Conservation (phyloP, 768 basidiomycete species). For the Chalciporus piperatus region DNA sequence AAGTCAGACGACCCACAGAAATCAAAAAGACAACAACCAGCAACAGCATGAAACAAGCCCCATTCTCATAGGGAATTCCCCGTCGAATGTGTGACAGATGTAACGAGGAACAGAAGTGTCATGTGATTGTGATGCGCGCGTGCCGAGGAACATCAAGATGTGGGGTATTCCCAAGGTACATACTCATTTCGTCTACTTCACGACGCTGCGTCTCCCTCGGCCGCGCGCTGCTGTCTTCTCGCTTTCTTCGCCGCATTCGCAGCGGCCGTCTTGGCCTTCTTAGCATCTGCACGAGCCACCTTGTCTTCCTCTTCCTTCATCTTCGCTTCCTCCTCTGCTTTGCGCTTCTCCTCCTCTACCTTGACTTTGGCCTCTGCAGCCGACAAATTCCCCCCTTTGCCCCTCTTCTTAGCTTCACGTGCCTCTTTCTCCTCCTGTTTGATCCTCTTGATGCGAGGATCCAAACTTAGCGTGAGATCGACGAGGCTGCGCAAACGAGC, state of each 20-base stretch:
- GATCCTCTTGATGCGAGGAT: slow-evolving; percentile 96
- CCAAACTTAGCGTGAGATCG: slow-evolving; percentile 76
- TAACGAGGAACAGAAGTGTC: not conserved
- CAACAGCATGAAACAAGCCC: slow-evolving; percentile 2
- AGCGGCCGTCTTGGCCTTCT: slow-evolving; percentile 81
- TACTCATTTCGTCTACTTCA: slow-evolving; percentile 4
- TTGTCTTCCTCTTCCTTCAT: slow-evolving; percentile 85
- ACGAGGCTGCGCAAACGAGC: slow-evolving; percentile 84
- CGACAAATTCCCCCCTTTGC: slow-evolving; percentile 35
- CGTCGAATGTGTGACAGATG: not conserved
- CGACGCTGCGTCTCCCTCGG: slow-evolving; percentile 33
- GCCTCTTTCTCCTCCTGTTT: slow-evolving; percentile 96
- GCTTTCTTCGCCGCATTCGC: slow-evolving; percentile 93
- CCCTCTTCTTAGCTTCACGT: slow-evolving; percentile 85
- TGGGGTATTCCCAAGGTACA: not conserved
- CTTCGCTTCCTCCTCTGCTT: slow-evolving; percentile 68
- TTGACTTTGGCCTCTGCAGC: slow-evolving; percentile 49
- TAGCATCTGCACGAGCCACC: slow-evolving; percentile 67
- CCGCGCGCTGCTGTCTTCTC: slow-evolving; percentile 57
- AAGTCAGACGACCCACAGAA: slow-evolving; percentile 5
- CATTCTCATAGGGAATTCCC: not conserved
- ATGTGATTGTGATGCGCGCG: not conserved
- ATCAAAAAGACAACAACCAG: slow-evolving; percentile 5
- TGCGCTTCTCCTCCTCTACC: slow-evolving; percentile 56
- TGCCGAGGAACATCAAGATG: not conserved